Conservation (phyloP, 2,329 filamentous ascomycete species). For the Clarireedia hainanense region DNA sequence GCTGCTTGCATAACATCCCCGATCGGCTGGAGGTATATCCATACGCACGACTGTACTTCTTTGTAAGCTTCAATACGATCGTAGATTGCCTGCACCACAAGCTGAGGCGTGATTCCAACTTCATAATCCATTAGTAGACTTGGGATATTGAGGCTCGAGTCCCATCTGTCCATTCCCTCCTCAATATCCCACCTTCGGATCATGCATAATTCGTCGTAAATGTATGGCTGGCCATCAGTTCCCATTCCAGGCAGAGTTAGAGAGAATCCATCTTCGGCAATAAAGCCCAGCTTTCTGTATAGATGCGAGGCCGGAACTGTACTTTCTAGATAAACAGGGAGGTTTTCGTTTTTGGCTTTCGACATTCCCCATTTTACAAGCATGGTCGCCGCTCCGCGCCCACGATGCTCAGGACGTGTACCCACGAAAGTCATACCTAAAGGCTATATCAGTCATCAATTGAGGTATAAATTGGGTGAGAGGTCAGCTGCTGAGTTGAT, state of each 20-base stretch:
- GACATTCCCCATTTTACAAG: constrained; percentile 22
- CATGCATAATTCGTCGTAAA: constrained; percentile 25
- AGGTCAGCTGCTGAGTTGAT: background rate
- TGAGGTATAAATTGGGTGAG: background rate
- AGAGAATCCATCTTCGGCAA: constrained; percentile 18
- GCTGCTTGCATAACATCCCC: constrained; percentile 36
- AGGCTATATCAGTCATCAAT: background rate
- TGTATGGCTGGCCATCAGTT: constrained; percentile 4
- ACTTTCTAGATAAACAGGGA: constrained; percentile 25
- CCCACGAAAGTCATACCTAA: constrained; percentile 24
- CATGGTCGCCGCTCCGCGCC: constrained; percentile 21
- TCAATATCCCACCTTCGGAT: constrained; percentile 15
- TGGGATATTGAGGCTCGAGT: constrained; percentile 23
- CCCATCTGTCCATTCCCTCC: constrained; percentile 18
- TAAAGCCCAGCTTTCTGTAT: constrained; percentile 20
- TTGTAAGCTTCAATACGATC: constrained; percentile 34
- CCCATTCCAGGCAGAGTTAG: constrained; percentile 15
- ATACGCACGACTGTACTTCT: constrained; percentile 39
- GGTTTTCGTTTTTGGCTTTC: constrained; percentile 14
- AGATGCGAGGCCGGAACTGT: constrained; percentile 17
- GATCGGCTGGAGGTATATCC: constrained; percentile 40
- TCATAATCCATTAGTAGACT: constrained; percentile 22
- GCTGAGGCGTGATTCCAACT: constrained; percentile 21
- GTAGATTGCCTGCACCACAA: constrained; percentile 23
- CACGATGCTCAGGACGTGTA: constrained; percentile 17